Evolutionary conservation across 768 basidiomycete genomes (phyloP).

Genomic region (Cystobasidium tubakii): DNA sequence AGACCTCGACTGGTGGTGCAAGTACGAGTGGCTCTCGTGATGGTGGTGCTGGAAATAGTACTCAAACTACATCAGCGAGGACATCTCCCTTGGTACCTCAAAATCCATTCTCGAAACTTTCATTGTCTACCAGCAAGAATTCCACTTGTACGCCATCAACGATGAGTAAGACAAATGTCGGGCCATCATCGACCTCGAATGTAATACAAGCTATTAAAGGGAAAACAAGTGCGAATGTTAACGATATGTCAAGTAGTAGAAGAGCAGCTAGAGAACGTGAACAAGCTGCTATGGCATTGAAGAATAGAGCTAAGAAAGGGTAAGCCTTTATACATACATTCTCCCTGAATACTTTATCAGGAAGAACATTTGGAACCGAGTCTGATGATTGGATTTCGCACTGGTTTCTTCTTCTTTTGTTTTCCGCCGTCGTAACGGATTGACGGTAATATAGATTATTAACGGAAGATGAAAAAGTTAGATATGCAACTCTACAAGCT

Average conservation of each 20-base stretch:
- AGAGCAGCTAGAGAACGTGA: constrained; percentile 39
- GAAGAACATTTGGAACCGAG: too few relatives aligned
- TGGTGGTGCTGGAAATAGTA: too few relatives aligned
- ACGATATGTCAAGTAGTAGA: constrained; percentile 27
- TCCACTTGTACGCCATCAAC: too few relatives aligned
- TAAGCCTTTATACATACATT: constrained; percentile 8
- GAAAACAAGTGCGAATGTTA: neutral
- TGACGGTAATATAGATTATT: constrained; percentile 38
- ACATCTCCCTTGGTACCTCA: neutral
- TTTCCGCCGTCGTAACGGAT: too few relatives aligned
- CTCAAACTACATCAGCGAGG: neutral
- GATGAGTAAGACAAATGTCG: too few relatives aligned
- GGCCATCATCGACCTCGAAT: constrained; percentile 3
- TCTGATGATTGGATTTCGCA: too few relatives aligned
- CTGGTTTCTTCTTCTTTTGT: too few relatives aligned
- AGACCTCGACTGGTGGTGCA: neutral
- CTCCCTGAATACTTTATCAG: too few relatives aligned
- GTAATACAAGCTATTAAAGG: neutral
- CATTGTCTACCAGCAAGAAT: neutral
- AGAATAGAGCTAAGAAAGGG: constrained; percentile 43
- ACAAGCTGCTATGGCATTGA: constrained; percentile 37
- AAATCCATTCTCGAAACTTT: constrained; percentile 3
- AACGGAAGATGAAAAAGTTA: constrained; percentile 41
- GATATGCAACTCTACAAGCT: constrained; percentile 42
- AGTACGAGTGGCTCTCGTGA: neutral